Evolutionary conservation across 768 basidiomycete genomes (phyloP), one percentile per base, ranked within the genome.

Genomic region (Fomitopsis serialis): DNA sequence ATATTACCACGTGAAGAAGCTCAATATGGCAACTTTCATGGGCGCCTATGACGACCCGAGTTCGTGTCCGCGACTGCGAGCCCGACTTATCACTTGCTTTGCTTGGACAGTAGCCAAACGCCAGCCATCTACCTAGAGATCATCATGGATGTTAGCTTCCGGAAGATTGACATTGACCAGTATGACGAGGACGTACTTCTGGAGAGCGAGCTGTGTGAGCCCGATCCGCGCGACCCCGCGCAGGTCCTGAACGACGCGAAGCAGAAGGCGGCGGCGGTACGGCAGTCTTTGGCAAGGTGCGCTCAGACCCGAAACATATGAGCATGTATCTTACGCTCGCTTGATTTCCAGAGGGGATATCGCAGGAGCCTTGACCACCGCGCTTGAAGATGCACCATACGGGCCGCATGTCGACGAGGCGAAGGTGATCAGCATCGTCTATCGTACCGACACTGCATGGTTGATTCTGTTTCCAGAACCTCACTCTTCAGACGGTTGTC

Each of bases 141-240:
- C 19, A 23, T 50, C 12, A 71, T 77, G 74, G 76, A 78, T 45
- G 66, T 66, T 55, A 81, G 84, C 49, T 97, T 93, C 71, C 79
- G 95, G 62, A 95, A 94, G 72, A 92, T 97, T 72, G 87, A 98
- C 73, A 87, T 98, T 64, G 96, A 98, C 73, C 78, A 74, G 37
- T 92, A 84, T 72, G 96, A 98, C 66, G 96, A 98, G 68, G 96
- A 98, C 62, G 79, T 84, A 22, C 71, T 98, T 7, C 80, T 85
- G 43, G 89, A 94, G 54, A 81, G 80, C 15, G 93, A 96, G 59
- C 81, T 98, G 25, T 95, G 87, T 67, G 87, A 90, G 27, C 79
- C 88, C 2, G 94, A 98, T 65, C 87, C 91, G 7, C 77, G 93
- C 49, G 81, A 83, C 46, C 85, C 93, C 2, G 73, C 78, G 0